Evolutionary conservation across 352 stramenopile genomes (phyloP), one percentile per base, ranked within the genome.

Genomic region (Plasmopara muralis): DNA sequence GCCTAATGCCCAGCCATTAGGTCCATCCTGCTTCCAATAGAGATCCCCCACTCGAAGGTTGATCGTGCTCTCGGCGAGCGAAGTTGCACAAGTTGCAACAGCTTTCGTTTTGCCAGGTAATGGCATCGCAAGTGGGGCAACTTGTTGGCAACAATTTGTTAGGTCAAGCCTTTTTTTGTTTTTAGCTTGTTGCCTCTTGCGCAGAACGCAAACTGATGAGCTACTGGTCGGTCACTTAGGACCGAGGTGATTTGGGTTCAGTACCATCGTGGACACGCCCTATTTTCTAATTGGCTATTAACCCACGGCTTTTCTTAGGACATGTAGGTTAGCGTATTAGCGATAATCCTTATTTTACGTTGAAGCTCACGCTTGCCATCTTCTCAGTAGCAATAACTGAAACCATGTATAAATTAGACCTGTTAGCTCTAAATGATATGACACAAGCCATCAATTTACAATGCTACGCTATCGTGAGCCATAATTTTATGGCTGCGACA

Each of bases 1-100:
- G 16, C 83, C 83, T 14, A 93, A 59, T 29, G 55, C 55, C 83
- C 83, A 93, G 48, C 70, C 76, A 40, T 70, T 74, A 6, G 63
- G 38, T 7, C 77, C 79, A 14, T 87, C 70, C 43, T 89, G 75
- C 37, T 80, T 83, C 83, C 83, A 93, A 64, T 90, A 93, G 37
- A 93, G 63, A 12, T 90, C 83, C 35, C 83, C 83, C 6, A 93
- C 66, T 47, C 74, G 77, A 41, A 87, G 53, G 15, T 65, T 40
- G 43, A 49, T 35, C 31, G 31, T 35, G 20, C 20, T 25, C 20
- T 25, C 20, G 20, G 20, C 20, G 20, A 25, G 20, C 20, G 20
- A 25, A 25, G 20, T 25, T 3, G 20, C 20, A 25, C 31, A 35
- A 12, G 31, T 12, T 12, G 6, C 10, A 8, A 35, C 6, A 35